Conservation (phyloP, 2,329 filamentous ascomycete genomes). For the Ascocoryne sarcoides region DNA sequence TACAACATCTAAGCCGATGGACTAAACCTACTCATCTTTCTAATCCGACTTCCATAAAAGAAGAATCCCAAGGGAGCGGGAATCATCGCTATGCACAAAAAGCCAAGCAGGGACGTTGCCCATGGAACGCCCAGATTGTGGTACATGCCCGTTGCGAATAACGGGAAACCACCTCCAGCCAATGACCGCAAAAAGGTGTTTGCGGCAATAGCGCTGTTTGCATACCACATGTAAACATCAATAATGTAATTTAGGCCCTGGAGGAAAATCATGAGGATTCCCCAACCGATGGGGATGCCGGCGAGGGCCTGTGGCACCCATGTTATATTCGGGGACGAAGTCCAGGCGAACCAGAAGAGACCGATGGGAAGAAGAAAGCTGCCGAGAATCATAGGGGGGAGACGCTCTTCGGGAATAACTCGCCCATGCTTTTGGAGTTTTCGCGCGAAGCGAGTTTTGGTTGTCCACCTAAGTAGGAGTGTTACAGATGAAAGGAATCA, state of each 20-base stretch:
- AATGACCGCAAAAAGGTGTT: slow-evolving; percentile 26
- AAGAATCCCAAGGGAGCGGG: slow-evolving; percentile 32
- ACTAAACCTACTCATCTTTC: slow-evolving; percentile 24
- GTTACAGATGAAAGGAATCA: slow-evolving; percentile 22
- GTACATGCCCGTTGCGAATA: slow-evolving; percentile 34
- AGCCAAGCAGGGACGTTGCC: slow-evolving; percentile 33
- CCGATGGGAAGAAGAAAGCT: slow-evolving; percentile 35
- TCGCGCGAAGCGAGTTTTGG: slow-evolving; percentile 29
- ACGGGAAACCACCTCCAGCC: slow-evolving; percentile 15
- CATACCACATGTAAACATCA: slow-evolving; percentile 33
- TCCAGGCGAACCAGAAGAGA: slow-evolving; percentile 46
- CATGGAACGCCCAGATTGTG: slow-evolving; percentile 32
- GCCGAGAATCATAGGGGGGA: slow-evolving; percentile 39
- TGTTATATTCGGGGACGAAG: slow-evolving; percentile 30
- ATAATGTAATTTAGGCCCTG: slow-evolving; percentile 37
- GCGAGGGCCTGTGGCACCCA: slow-evolving; percentile 35
- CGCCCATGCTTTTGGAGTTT: slow-evolving; percentile 26
- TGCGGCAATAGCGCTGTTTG: slow-evolving; percentile 16
- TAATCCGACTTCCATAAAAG: slow-evolving; percentile 26
- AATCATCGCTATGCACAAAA: slow-evolving; percentile 29
- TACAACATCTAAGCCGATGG: no score
- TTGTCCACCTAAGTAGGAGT: no score
- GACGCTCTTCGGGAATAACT: slow-evolving; percentile 35
- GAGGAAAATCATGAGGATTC: slow-evolving; percentile 38
- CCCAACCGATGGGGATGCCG: slow-evolving; percentile 33